A percentile compares a stretch with the other conserved stretches of the same genome.
These are phyloP conservation scores for Dichotomopilus funicola DNA, from an alignment of 2,329 filamentous ascomycete genomes.

Conservation along the genomic window DNA sequence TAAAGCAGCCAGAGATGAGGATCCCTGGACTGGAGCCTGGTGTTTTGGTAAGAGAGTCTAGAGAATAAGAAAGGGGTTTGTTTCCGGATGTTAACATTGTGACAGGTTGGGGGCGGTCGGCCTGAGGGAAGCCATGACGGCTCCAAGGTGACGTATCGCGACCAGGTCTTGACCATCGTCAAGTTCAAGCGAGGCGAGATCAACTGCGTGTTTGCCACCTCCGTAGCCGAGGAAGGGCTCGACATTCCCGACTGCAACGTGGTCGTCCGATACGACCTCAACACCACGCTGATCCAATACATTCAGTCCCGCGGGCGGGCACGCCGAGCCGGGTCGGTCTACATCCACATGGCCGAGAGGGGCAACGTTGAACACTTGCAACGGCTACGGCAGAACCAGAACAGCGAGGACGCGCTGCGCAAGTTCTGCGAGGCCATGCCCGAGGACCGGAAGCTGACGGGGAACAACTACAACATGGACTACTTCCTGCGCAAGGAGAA, in stretches of 20 bases:
- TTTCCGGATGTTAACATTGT: slow-evolving; percentile 3
- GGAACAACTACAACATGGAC: slow-evolving; percentile 51
- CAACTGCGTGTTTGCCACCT: slow-evolving; percentile 62
- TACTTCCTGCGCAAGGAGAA: slow-evolving; percentile 46
- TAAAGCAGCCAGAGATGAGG: slow-evolving; percentile 48
- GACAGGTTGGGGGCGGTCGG: slow-evolving; percentile 35
- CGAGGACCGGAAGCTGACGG: slow-evolving; percentile 62
- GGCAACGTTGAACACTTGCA: slow-evolving; percentile 56
- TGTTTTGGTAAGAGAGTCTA: slow-evolving; percentile 48
- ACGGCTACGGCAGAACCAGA: slow-evolving; percentile 52
- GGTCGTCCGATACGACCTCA: slow-evolving; percentile 75
- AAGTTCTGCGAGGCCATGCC: slow-evolving; percentile 70
- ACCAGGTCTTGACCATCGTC: slow-evolving; percentile 67
- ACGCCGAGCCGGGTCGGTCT: slow-evolving; percentile 68
- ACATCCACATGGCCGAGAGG: slow-evolving; percentile 75
- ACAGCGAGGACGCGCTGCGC: slow-evolving; percentile 59
- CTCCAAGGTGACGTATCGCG: slow-evolving; percentile 59
- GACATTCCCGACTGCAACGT: slow-evolving; percentile 63
- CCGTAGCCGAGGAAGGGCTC: slow-evolving; percentile 61
- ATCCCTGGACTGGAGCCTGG: slow-evolving; percentile 54
- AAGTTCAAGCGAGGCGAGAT: slow-evolving; percentile 53
- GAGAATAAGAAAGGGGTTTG: background rate
- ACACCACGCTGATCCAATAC: slow-evolving; percentile 86
- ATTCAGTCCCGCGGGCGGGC: slow-evolving; percentile 89
- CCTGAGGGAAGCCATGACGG: slow-evolving; percentile 50